These are phyloP conservation scores for Aspergillus asperescens DNA, from an alignment of 495 filamentous ascomycete genomes.

Conservation along the genomic window DNA sequence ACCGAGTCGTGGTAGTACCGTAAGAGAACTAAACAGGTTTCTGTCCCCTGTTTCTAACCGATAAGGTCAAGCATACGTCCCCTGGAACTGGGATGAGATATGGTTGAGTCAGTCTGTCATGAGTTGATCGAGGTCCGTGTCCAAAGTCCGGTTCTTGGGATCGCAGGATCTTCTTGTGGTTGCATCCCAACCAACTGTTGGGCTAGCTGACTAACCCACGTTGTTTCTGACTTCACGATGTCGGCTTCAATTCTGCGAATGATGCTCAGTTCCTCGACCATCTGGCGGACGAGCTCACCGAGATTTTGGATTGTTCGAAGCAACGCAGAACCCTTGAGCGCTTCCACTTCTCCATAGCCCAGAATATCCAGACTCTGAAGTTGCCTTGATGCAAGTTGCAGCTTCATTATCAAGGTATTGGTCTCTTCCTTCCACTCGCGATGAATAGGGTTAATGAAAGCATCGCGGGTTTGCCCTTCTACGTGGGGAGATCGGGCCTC, in stretches of 20 bases:
- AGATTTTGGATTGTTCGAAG: conserved; percentile 27
- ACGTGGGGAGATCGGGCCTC: conserved; percentile 13
- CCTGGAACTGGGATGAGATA: background rate
- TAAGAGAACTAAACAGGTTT: conserved; percentile 4
- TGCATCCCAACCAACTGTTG: conserved; percentile 22
- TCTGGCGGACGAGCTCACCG: conserved; percentile 30
- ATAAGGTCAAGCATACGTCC: background rate
- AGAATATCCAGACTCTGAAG: conserved; percentile 36
- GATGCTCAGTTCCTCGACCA: conserved; percentile 41
- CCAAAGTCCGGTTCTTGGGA: conserved; percentile 14
- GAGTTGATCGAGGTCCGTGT: conserved; percentile 10
- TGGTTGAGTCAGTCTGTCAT: background rate
- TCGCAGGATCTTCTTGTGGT: background rate
- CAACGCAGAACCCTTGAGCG: conserved; percentile 31
- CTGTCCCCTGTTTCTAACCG: background rate
- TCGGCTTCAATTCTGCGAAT: conserved; percentile 41
- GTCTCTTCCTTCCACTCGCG: conserved; percentile 40
- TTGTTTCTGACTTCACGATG: conserved; percentile 34
- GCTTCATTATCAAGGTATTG: conserved; percentile 29
- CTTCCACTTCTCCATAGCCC: conserved; percentile 31
- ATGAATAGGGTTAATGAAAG: conserved; percentile 42
- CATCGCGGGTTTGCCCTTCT: conserved; percentile 8
- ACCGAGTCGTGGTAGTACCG: background rate
- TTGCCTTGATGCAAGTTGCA: conserved; percentile 38
- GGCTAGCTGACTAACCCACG: conserved; percentile 32